Conservation (phyloP, 2,329 filamentous ascomycete species). For the Xylaria arbuscula region DNA sequence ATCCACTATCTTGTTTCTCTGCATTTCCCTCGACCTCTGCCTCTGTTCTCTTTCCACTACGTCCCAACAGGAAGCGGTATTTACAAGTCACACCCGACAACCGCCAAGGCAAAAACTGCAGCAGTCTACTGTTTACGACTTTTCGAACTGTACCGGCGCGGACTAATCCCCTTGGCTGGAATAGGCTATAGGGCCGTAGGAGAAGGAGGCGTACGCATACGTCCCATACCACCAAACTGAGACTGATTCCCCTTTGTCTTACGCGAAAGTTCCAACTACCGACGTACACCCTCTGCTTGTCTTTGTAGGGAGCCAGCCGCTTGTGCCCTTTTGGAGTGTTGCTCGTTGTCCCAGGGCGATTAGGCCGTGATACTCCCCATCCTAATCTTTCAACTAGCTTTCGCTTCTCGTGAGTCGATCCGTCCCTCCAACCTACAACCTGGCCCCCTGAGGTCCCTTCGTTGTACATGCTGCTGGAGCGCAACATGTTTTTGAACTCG, state of each 20-base stretch:
- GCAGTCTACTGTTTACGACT: conserved; percentile 2
- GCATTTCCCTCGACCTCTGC: background rate
- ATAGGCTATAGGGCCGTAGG: conserved; percentile 10
- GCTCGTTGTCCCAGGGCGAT: conserved; percentile 10
- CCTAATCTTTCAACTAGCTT: conserved; percentile 18
- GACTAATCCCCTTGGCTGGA: conserved; percentile 11
- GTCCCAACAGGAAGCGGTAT: background rate
- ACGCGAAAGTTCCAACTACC: conserved; percentile 26
- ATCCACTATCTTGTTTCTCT: conserved; percentile 8
- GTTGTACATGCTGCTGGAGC: conserved; percentile 4
- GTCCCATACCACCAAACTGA: conserved; percentile 23
- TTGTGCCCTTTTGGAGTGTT: conserved; percentile 16
- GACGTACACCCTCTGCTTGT: conserved; percentile 9
- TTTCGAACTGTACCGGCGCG: conserved; percentile 17
- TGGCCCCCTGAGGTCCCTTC: background rate
- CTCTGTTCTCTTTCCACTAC: conserved; percentile 8
- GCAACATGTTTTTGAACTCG: background rate
- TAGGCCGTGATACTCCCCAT: conserved; percentile 3
- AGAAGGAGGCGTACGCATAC: conserved; percentile 28
- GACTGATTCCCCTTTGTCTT: conserved; percentile 33
- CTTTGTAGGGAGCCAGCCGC: conserved; percentile 11
- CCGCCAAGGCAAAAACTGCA: conserved; percentile 3
- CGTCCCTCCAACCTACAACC: background rate
- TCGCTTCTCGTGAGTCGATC: conserved; percentile 32
- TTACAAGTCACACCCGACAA: conserved; percentile 6